Evolutionary conservation across 306 rosid species (phyloP), one percentile per base, ranked within the genome.

Genomic region (Fragaria ananassa): DNA sequence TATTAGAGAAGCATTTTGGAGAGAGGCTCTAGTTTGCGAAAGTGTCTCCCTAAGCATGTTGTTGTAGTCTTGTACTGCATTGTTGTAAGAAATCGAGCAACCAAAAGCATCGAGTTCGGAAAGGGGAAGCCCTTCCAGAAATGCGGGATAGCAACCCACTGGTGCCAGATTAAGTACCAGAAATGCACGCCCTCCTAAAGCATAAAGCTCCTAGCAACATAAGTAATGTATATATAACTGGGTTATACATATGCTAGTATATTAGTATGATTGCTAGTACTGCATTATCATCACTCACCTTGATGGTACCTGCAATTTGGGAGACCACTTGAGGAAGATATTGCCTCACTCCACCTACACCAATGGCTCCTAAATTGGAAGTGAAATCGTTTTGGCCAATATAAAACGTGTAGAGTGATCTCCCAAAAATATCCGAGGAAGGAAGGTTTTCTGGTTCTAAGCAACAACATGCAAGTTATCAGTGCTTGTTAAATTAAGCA

Each of bases 381-480:
- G 96, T 92, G 85, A 90, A 92, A 76, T 92, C 97, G 80, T 89
- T 95, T 82, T 95, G 98, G n/a, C 98, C 98, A 81, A 90, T 89
- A 42, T 92, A 88, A 53, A 95, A 77, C 10, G 86, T 88, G 78
- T 90, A 95, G 39, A 92, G 70, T 3, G 97, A 89, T 76, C 88
- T 90, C 67, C 87, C 83, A 9, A 95, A 86, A 14, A 90, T 73
- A 77, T 89, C 85, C 1, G 84, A 86, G 3, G 89, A 56, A 75
- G 98, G 98, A 71, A 94, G 82, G 21, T 73, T 80, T 2, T 64
- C 51, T 25, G 77, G 46, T 71, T 83, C 98, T 88, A 63, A 66
- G 63, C 66, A 60, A 42, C 54, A 83, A 23, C 27, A 17, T 60
- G 8, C 75, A 57, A n/a, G 27, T 11, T 4, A n/a, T 53, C 17